Conservation (phyloP, 805 yeast species). For the Saccharomyces cerevisiae region DNA sequence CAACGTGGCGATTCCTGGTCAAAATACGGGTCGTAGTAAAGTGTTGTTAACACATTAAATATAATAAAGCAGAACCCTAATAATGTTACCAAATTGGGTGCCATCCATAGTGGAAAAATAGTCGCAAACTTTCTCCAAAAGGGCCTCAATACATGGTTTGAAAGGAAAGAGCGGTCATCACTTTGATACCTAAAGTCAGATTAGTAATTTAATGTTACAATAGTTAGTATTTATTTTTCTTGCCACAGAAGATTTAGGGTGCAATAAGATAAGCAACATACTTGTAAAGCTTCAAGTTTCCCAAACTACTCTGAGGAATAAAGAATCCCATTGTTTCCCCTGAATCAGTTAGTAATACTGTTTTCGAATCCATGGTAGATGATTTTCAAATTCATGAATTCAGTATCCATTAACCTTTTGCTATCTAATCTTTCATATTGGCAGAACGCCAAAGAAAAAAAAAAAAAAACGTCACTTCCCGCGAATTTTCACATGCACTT, state of each 20-base stretch:
- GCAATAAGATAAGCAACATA: conserved; percentile 16
- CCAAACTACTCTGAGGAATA: conserved; percentile 45
- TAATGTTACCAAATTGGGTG: conserved; percentile 86
- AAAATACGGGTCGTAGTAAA: conserved; percentile 67
- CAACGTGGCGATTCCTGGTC: conserved; percentile 58
- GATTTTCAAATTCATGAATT: neutral
- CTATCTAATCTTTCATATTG: neutral
- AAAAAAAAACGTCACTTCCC: neutral
- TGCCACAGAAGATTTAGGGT: neutral
- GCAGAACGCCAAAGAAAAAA: neutral
- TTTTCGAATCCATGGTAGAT: neutral
- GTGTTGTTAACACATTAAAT: conserved; percentile 53
- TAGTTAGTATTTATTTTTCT: neutral
- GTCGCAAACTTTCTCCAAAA: conserved; percentile 71
- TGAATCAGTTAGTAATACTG: neutral
- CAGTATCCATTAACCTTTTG: neutral
- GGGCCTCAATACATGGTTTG: conserved; percentile 71
- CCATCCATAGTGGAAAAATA: conserved; percentile 78
- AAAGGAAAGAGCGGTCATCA: conserved; percentile 73
- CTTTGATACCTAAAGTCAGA: conserved; percentile 47
- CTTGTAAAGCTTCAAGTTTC: conserved; percentile 47
- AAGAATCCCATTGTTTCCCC: conserved; percentile 52
- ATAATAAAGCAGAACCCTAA: conserved; percentile 68
- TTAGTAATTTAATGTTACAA: neutral
- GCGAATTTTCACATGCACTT: neutral